phyloP scores from a whole-genome alignment of 495 filamentous ascomycete species.

The Tuber aestivum region DNA sequence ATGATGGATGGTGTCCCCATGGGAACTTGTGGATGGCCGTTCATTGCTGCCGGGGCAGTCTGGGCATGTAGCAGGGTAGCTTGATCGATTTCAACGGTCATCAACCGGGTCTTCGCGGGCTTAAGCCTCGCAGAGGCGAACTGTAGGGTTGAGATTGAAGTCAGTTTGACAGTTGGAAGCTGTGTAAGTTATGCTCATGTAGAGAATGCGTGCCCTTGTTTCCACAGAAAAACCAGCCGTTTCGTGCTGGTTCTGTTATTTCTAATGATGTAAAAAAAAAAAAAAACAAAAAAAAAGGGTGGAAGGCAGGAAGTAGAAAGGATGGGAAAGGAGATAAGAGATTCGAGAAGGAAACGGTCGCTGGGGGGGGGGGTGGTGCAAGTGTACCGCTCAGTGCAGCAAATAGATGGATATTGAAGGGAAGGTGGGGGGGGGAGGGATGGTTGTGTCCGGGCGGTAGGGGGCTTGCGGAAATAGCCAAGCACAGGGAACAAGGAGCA shows the following conservation, averaged over 20 bases:
- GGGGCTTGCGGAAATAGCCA: constrained; percentile 2
- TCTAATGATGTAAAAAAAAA: constrained; percentile 21
- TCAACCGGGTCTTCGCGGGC: constrained; percentile 43
- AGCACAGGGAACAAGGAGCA: constrained; percentile 10
- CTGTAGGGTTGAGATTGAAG: constrained; percentile 40
- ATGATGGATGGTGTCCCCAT: constrained; percentile 40
- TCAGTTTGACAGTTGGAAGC: constrained; percentile 41
- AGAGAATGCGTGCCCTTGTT: constrained; percentile 20
- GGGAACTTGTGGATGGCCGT: constrained; percentile 28
- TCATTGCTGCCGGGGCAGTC: constrained; percentile 35
- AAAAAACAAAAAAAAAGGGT: constrained; percentile 20
- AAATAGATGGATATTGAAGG: constrained; percentile 34
- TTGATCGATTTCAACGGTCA: constrained; percentile 43
- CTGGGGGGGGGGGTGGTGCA: constrained; percentile 25
- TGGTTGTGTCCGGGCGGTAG: constrained; percentile 2
- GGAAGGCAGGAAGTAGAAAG: constrained; percentile 20
- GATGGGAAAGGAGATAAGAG: constrained; percentile 35
- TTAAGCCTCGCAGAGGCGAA: constrained; percentile 44
- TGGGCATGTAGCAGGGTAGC: constrained; percentile 37
- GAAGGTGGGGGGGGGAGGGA: constrained; percentile 31
- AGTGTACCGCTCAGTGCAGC: constrained; percentile 19
- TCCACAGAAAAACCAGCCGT: constrained; percentile 23
- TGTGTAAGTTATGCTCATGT: constrained; percentile 24
- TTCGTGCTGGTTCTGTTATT: constrained; percentile 32
- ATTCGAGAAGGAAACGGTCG: constrained; percentile 37